Base-by-base conservation (phyloP, 805 yeast genomes). In the Metschnikowia lochheadii region DNA sequence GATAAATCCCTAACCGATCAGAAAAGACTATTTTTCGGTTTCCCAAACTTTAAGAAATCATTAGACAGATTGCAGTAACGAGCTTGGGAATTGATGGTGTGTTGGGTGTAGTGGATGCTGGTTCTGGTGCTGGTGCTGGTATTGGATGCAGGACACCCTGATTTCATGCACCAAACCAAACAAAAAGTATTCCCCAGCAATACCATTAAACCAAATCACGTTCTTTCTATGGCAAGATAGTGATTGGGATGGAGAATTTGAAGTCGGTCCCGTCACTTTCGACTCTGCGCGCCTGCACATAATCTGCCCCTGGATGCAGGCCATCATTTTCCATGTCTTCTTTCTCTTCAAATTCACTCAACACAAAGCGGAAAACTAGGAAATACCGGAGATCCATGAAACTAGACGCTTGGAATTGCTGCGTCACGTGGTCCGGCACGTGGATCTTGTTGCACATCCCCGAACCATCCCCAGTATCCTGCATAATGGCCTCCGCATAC, bases 321-420 rank as follows among this genome's bases (percentile, higher is more conserved):
- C 5, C 10, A 13, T 7, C 31, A 2, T 6, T 11, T 6, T 38
- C 18, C 32, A 3, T 3, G 0, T 13, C 13, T 6, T 8, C 31
- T 14, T 8, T 14, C 1, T 20, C 10, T 18, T 46, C 49, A 18
- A 70, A 62, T n/a, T 68, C 67, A 44, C 55, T 48, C 38, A 73
- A 56, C 54, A 68, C 69, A 44, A 72, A 71, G 51, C 67, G 65
- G 50, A 73, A 69, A 20, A 70, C 70, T 40, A 71, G 48, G 47
- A 53, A 65, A 52, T 73, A 73, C 45, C 63, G 63, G 40, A 73
- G 57, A 52, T 69, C 68, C 69, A 73, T 63, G 7, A 73, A 64
- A 15, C 61, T 51, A 2, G 69, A 58, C 50, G 70, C 60, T 56
- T 68, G 73, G 56, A 73, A 73, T 46, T 71, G 76, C 44, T 63